Evolutionary conservation across 1,284 basidiomycete genomes (phyloP), one percentile per base, ranked within the genome.

Genomic region (Athelia sp.): DNA sequence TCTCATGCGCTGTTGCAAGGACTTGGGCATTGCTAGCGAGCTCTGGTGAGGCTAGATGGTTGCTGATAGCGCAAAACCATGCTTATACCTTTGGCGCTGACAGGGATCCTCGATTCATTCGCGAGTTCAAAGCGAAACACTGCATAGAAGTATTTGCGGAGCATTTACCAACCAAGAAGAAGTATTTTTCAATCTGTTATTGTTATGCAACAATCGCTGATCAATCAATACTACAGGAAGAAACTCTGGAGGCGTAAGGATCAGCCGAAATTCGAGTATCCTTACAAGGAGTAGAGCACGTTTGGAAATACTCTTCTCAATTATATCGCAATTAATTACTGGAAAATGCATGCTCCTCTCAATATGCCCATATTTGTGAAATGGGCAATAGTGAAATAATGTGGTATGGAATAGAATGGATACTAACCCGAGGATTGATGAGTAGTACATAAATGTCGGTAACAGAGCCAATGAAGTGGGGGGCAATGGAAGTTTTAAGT

Each of bases 1-100:
- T 1, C 74, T 99, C 34, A 98, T 98, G 95, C 78, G 96, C 29
- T 98, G 96, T 67, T 97, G 93, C 73, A 99, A 99, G 65, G 96
- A 99, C 62, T 72, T 99, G 31, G 96, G 96, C 4, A 79, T 99
- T 56, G 96, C 96, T 0, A 94, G 91, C 61, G 96, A 98, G 70
- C 83, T 99, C 29, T 99, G 96, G 94, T 92, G 58, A 54, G 78
- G 55, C 17, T 31, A 43, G 15, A 45, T 24, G 24, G 4, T 2
- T n/a, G 4, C 26, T 36, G 43, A 15, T n/a, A 45, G 29, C 45
- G 9, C 31, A 31, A 49, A 13, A 22, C 23, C 15, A 34, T 45
- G 38, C 42, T 46, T 43, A 31, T 34, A 13, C 4, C 43, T 26
- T 24, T 40, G 36, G 8, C n/a, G 15, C 15, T 40, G 6, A 9